Evolutionary conservation across 1,139 yeast species (phyloP).

Genomic region (Saccharomyces hybrid): DNA sequence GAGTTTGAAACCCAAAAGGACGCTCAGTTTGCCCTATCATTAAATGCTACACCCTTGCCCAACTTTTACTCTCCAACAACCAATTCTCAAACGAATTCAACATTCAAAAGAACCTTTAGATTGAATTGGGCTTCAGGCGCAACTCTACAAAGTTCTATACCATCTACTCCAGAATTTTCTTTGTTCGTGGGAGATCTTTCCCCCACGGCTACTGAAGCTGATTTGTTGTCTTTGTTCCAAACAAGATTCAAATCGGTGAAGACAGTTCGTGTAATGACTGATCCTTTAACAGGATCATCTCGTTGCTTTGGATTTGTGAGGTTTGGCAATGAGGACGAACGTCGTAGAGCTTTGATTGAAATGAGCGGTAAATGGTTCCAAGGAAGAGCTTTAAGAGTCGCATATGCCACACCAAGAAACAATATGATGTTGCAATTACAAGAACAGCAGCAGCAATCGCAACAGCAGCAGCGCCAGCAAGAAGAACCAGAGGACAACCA

Average conservation of each 20-base stretch:
- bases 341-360: slow-evolving; percentile 66
- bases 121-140: slow-evolving; percentile 86
- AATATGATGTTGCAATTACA: slow-evolving; percentile 17
- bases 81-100: slow-evolving; percentile 24
- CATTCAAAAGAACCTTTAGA: slow-evolving; percentile 44
- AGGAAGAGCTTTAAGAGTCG: slow-evolving; percentile 73
- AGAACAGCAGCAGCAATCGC: slow-evolving; percentile 11
- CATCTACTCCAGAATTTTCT: slow-evolving; percentile 49
- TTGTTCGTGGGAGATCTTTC: slow-evolving; percentile 86
- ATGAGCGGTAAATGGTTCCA: slow-evolving; percentile 78
- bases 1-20: slow-evolving; percentile 62
- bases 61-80: slow-evolving; percentile 38
- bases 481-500: slow-evolving; percentile 6
- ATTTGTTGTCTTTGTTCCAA: slow-evolving; percentile 62
- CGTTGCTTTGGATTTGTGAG: slow-evolving; percentile 90
- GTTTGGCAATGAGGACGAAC: slow-evolving; percentile 62
- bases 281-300: slow-evolving; percentile 65
- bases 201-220: slow-evolving; percentile 73
- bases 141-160: slow-evolving; percentile 33
- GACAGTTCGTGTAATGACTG: slow-evolving; percentile 82
- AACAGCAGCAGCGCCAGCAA: slow-evolving; percentile 1
- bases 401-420: slow-evolving; percentile 63
- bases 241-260: slow-evolving; percentile 65
- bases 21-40: slow-evolving; percentile 62
- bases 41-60: slow-evolving; percentile 70